Percentiles rank a stretch among this genome's conserved stretches.
phyloP scores from a whole-genome alignment of 208 protist species.

The Kentomonas sorsogonicus region DNA sequence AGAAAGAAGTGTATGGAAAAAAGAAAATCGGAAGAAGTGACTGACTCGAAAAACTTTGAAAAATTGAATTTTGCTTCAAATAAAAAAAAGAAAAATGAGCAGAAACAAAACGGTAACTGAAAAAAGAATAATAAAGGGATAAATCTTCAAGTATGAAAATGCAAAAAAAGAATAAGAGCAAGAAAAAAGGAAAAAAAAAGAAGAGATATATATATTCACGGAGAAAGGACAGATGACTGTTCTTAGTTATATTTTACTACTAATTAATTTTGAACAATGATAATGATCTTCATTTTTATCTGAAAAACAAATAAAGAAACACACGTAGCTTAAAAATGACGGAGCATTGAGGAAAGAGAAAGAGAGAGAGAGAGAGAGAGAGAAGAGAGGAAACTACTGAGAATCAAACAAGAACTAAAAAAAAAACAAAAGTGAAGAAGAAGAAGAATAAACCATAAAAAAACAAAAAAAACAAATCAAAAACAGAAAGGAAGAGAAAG shows the following conservation, averaged over 20 bases:
- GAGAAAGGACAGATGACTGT: neutral
- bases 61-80: slow-evolving; percentile 1
- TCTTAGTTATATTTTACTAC: neutral
- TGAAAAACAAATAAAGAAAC: neutral
- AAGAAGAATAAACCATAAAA: slow-evolving; percentile 12
- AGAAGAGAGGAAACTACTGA: neutral
- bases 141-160: neutral
- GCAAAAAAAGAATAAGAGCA: neutral
- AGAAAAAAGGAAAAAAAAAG: neutral
- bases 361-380: neutral
- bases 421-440: slow-evolving; percentile 9
- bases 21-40: no score
- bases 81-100: no score
- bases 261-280: neutral
- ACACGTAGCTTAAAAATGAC: neutral
- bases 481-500: slow-evolving; percentile 9
- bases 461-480: slow-evolving; percentile 13
- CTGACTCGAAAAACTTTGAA: neutral
- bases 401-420: slow-evolving; percentile 6
- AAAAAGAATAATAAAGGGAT: slow-evolving; percentile 4
- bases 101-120: no score
- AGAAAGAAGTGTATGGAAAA: no score
- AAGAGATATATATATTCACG: neutral
- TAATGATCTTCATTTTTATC: neutral
- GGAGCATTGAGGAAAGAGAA: neutral